A percentile compares a stretch with the other conserved stretches of the same genome.
Evolutionary conservation across 2,329 filamentous ascomycete species (phyloP).

Genomic region (Xylaria sp.): DNA sequence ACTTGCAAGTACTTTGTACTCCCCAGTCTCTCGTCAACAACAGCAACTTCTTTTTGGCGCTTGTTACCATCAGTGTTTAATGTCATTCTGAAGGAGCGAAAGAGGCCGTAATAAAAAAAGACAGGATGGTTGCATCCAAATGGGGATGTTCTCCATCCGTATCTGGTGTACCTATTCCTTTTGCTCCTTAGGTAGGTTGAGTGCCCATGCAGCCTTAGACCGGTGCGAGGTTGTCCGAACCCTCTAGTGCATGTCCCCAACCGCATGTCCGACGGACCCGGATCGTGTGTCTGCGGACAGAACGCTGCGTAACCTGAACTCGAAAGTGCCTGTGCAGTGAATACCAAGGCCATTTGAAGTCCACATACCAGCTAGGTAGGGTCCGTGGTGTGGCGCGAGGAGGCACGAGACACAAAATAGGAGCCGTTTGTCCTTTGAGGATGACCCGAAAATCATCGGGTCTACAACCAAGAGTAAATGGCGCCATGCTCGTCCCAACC

Average conservation of each 20-base stretch:
- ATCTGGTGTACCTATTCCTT: conserved; percentile 12
- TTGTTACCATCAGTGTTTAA: background rate
- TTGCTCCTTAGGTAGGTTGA: conserved; percentile 12
- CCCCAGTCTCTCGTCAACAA: background rate
- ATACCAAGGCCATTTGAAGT: background rate
- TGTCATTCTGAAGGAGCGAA: background rate
- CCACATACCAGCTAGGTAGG: background rate
- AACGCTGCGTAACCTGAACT: background rate
- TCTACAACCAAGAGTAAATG: conserved; percentile 14
- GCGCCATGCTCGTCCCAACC: conserved; percentile 2
- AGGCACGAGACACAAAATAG: background rate
- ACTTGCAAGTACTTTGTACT: conserved; percentile 27
- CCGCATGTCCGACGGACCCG: conserved; percentile 35
- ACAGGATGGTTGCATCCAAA: conserved; percentile 1
- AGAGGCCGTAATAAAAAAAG: background rate
- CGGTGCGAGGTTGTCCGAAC: conserved; percentile 28
- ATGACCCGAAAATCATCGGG: conserved; percentile 3
- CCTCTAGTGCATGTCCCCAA: conserved; percentile 31
- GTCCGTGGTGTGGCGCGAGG: background rate
- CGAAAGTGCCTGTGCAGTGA: background rate
- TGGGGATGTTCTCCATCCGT: conserved; percentile 18
- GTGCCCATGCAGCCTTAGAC: background rate
- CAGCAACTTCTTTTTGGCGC: background rate
- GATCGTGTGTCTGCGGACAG: background rate
- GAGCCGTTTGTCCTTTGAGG: background rate